These are phyloP conservation scores for Lactifluus subvellereus DNA, from an alignment of 768 basidiomycete species.

Conservation along the genomic window DNA sequence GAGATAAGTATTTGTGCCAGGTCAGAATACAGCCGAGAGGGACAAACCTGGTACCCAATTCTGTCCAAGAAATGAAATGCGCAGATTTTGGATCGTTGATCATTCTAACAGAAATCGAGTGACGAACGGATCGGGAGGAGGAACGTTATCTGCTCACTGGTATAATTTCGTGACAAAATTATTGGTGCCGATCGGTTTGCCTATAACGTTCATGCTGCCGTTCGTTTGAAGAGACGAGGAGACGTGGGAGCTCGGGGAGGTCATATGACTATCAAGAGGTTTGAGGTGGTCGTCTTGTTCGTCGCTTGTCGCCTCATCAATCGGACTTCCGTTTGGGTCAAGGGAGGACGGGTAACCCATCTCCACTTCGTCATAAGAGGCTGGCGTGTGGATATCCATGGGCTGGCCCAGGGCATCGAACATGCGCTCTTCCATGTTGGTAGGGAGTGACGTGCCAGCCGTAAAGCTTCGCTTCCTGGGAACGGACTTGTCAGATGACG, in stretches of 20 bases:
- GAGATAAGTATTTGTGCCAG: too few relatives aligned
- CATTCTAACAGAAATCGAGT: conserved; percentile 47
- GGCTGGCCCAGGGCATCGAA: conserved; percentile 32
- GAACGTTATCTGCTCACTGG: conserved; percentile 46
- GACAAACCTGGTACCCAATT: conserved; percentile 60
- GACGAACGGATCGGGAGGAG: not conserved
- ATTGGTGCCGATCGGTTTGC: conserved; percentile 63
- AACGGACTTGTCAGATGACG: conserved; percentile 52
- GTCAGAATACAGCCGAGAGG: not conserved
- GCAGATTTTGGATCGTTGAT: conserved; percentile 78
- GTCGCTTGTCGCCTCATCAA: conserved; percentile 35
- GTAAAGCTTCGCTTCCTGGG: conserved; percentile 67
- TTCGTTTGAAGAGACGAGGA: conserved; percentile 20
- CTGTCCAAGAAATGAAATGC: conserved; percentile 79
- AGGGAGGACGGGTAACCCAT: conserved; percentile 39
- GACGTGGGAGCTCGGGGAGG: conserved; percentile 16
- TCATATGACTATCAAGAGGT: conserved; percentile 28
- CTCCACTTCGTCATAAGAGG: conserved; percentile 56
- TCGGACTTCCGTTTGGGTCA: conserved; percentile 46
- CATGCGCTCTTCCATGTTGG: conserved; percentile 32
- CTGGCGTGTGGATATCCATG: conserved; percentile 31
- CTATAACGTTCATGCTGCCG: conserved; percentile 48
- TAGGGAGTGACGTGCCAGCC: conserved; percentile 35
- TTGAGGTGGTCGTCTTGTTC: conserved; percentile 35
- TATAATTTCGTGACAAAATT: conserved; percentile 89